These are phyloP conservation scores for Pouteria campechiana DNA, from an alignment of 179 eudicot species.

Conservation along the genomic window DNA sequence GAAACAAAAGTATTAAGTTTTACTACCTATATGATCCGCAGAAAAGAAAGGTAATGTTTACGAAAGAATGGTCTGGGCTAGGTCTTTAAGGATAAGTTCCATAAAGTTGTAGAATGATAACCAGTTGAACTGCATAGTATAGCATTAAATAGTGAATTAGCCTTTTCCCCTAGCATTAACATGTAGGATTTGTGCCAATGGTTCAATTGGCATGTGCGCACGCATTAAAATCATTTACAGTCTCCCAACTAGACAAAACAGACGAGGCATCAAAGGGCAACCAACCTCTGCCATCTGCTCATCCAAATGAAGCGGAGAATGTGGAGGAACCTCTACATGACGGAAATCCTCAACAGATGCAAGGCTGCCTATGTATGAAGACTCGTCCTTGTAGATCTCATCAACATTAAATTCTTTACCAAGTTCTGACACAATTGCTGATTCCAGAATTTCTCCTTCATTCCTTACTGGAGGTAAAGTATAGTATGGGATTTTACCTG, in stretches of 20 bases:
- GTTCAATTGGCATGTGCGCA: not conserved
- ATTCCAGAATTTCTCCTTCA: constrained; percentile 48
- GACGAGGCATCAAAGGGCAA: not conserved
- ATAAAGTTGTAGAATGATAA: no score
- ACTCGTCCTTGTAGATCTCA: constrained; percentile 68
- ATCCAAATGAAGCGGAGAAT: constrained; percentile 55
- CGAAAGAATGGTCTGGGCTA: no score
- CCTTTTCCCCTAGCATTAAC: no score
- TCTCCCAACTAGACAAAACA: not conserved
- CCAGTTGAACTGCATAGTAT: no score
- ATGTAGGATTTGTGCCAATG: no score
- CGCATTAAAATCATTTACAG: not conserved
- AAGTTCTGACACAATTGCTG: constrained; percentile 68
- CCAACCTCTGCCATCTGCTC: constrained; percentile 72
- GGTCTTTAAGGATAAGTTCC: no score
- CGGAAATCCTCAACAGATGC: constrained; percentile 60
- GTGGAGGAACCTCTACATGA: constrained; percentile 72
- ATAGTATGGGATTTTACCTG: constrained; percentile 90
- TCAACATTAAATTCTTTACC: constrained; percentile 81
- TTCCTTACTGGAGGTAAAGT: constrained; percentile 85
- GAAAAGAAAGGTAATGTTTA: no score
- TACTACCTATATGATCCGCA: no score
- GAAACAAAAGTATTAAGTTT: no score
- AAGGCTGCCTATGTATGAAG: constrained; percentile 80
- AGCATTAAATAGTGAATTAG: no score